Evolutionary conservation across 202 grass and related monocot genomes (phyloP).

Genomic region (Schoenoplectus tabernaemontani): DNA sequence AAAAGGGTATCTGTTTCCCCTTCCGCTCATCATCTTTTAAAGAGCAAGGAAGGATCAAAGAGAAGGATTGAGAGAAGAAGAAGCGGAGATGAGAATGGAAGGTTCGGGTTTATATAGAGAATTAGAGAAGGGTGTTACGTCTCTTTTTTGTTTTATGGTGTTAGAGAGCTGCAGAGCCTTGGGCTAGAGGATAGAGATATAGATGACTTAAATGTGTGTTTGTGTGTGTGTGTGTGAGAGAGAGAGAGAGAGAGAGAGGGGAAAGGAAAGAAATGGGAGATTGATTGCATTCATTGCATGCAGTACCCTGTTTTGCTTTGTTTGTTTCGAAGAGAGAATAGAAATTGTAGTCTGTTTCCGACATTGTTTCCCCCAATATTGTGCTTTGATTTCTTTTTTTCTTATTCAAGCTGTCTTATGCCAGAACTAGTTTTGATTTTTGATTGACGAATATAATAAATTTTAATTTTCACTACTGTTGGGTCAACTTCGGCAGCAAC

Average conservation of each 20-base stretch:
- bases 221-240: not conserved
- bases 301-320: slow-evolving; percentile 11
- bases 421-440: not conserved
- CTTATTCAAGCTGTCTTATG: not conserved
- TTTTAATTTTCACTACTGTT: not conserved
- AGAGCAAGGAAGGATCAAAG: not conserved
- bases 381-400: not conserved
- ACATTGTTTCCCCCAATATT: not conserved
- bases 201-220: not conserved
- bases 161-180: slow-evolving; percentile 1
- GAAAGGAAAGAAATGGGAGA: not conserved
- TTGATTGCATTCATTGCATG: slow-evolving; percentile 26
- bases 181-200: not conserved
- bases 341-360: not conserved
- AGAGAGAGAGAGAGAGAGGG: not conserved
- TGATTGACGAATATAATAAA: not conserved
- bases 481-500: not conserved
- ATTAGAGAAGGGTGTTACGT: not conserved
- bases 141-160: not conserved
- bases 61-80: not conserved
- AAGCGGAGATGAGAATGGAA: not conserved
- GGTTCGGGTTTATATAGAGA: slow-evolving; percentile 18
- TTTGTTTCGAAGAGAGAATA: slow-evolving; percentile 7
- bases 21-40: slow-evolving; percentile 53
- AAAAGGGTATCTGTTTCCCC: slow-evolving; percentile 49